Evolutionary conservation across 306 rosid species (phyloP), one percentile per base, ranked within the genome.

Genomic region (Fragaria iinumae): DNA sequence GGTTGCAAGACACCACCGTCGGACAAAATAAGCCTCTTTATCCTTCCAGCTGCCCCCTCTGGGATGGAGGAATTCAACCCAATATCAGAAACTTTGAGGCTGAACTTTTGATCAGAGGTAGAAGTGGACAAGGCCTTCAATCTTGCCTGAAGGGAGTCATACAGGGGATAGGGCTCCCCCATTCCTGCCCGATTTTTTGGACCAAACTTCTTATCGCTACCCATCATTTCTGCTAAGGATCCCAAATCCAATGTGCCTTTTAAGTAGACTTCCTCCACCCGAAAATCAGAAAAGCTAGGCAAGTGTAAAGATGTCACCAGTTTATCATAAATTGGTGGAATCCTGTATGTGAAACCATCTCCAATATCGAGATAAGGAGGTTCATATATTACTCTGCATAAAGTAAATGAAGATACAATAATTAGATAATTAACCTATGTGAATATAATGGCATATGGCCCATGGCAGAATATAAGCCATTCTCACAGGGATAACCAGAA

Each of bases 11-110:
- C 90, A 77, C 99, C 99, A 75, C 98, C 91, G 87, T 96, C 99
- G 0, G 97, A 92, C 84, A 96, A 87, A 88, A 96, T 92, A 78
- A 88, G 87, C 53, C 98, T 88, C 81, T 88, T 96, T 82, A 96
- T 96, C 80, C 57, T 92, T 86, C 99, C 99, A 41, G 99, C 98
- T 27, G 99, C 99, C 80, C 99, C 99, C 86, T 96, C 99, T 5
- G 96, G 98, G 80, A 96, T 87, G 81, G 93, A 89, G 50, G 98
- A 92, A 86, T 84, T 82, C 80, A 91, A 82, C 69, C 70, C 91
- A 80, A 72, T 76, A 79, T 96, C 91, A 39, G 98, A 89, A 52
- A 96, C 81, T 86, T 88, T 88, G 73, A 96, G 90, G 80, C 87
- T 80, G 86, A 96, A 96, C 57, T 86, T 89, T 71, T 86, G 90